phyloP scores from a whole-genome alignment of 257 asterid species.

The Paraleonurus japonicus region DNA sequence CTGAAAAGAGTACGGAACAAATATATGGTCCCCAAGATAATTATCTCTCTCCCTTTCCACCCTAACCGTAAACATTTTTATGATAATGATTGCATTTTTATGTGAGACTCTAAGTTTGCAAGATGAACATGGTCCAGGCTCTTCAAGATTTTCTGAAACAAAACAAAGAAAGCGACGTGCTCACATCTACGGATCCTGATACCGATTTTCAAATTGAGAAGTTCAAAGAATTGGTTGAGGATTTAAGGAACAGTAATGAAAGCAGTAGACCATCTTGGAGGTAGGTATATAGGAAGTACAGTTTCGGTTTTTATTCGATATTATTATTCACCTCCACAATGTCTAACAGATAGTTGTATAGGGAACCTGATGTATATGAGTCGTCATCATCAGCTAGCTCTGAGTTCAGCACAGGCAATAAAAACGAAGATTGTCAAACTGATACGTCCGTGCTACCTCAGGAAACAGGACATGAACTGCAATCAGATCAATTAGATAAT shows the following conservation, averaged over 20 bases:
- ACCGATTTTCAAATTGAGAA: constrained; percentile 60
- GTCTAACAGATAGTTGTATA: constrained; percentile 40
- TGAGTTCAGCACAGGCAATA: constrained; percentile 63
- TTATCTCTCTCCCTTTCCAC: neutral
- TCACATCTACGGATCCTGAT: constrained; percentile 42
- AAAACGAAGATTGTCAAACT: constrained; percentile 49
- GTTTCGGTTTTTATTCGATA: neutral
- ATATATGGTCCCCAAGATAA: constrained; percentile 8
- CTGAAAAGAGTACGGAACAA: constrained; percentile 18
- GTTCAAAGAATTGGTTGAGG: constrained; percentile 66
- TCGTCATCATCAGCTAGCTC: constrained; percentile 79
- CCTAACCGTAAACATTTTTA: constrained; percentile 10
- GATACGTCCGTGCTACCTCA: constrained; percentile 41
- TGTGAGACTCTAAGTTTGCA: constrained; percentile 21
- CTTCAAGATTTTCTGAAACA: constrained; percentile 75
- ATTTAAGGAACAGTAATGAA: constrained; percentile 50
- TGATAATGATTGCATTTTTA: constrained; percentile 9
- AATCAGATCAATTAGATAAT: constrained; percentile 40
- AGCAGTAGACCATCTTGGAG: constrained; percentile 67
- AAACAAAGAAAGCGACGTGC: constrained; percentile 57
- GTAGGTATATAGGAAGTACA: constrained; percentile 62
- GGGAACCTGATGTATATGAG: constrained; percentile 65
- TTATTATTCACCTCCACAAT: constrained; percentile 23
- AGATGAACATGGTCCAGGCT: constrained; percentile 46
- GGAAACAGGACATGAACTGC: constrained; percentile 40